phyloP scores from a whole-genome alignment of 805 yeast genomes.

The Ogataea populi-albae region DNA sequence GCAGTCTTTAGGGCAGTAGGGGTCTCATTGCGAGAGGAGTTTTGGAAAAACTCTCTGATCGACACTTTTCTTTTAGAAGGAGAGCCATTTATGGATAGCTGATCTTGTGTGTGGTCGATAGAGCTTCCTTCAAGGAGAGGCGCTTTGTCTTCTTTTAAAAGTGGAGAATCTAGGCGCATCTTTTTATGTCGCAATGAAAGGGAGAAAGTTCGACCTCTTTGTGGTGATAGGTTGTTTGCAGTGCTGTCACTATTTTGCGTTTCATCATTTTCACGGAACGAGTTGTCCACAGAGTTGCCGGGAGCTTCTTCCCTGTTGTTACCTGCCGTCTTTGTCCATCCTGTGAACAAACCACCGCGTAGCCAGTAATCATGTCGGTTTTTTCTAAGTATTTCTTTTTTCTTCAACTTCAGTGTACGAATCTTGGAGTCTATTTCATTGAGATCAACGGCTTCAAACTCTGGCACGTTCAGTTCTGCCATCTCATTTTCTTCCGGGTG shows the following conservation, averaged over 20 bases:
- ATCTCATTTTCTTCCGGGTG: background rate
- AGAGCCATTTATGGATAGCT: too few relatives aligned
- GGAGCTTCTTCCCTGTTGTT: too few relatives aligned
- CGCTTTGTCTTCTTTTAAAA: too few relatives aligned
- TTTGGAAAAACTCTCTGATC: slow-evolving; percentile 8
- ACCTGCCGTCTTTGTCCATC: slow-evolving; percentile 8
- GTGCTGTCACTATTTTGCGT: too few relatives aligned
- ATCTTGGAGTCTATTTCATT: slow-evolving; percentile 14
- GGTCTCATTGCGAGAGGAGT: too few relatives aligned
- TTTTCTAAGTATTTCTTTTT: slow-evolving; percentile 13
- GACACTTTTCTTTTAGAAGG: slow-evolving; percentile 8
- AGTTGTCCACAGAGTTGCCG: slow-evolving; percentile 1
- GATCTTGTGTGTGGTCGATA: too few relatives aligned
- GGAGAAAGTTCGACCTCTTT: too few relatives aligned
- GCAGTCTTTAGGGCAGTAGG: too few relatives aligned
- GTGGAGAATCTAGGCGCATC: too few relatives aligned
- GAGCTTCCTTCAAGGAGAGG: too few relatives aligned
- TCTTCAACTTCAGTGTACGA: slow-evolving; percentile 12
- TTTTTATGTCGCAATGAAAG: too few relatives aligned
- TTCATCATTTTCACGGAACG: slow-evolving; percentile 5
- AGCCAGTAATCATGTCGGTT: slow-evolving; percentile 15
- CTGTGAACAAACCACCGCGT: slow-evolving; percentile 11
- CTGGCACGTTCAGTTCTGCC: slow-evolving; percentile 5
- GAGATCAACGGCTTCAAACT: slow-evolving; percentile 9
- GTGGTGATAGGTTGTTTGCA: too few relatives aligned